Conservation (phyloP, 139 green algal genomes). For the Yamagishiella unicocca region DNA sequence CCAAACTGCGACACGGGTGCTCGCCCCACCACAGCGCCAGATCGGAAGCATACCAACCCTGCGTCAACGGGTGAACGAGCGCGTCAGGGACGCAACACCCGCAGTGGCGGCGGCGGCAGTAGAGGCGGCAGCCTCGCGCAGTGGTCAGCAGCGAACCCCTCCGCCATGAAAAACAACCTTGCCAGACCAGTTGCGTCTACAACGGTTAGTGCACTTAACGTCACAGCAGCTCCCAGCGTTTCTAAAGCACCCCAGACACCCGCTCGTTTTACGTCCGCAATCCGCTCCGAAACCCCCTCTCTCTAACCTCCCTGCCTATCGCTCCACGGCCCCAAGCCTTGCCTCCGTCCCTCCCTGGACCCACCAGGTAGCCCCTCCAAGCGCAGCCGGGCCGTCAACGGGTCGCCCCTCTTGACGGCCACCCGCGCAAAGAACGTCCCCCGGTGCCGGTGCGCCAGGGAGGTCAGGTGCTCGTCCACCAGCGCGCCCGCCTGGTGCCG, state of each 20-base stretch:
- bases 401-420: not conserved
- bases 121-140: too few relatives aligned
- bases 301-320: not conserved
- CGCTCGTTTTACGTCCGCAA: too few relatives aligned
- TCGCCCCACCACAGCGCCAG: slow-evolving; percentile 41
- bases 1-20: slow-evolving; percentile 37
- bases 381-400: slow-evolving; percentile 14
- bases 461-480: slow-evolving; percentile 46
- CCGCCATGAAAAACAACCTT: too few relatives aligned
- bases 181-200: too few relatives aligned
- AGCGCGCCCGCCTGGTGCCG: slow-evolving; percentile 18
- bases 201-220: too few relatives aligned
- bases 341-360: not conserved
- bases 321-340: too few relatives aligned
- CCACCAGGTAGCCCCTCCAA: slow-evolving; percentile 40
- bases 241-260: too few relatives aligned
- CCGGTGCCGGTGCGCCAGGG: slow-evolving; percentile 34
- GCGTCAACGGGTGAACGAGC: not conserved
- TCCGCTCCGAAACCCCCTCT: not conserved
- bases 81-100: too few relatives aligned
- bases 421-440: slow-evolving; percentile 47
- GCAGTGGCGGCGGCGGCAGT: too few relatives aligned
- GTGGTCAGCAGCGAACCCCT: too few relatives aligned
- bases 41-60: slow-evolving; percentile 52
- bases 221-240: too few relatives aligned